Percentiles rank a stretch among this genome's conserved stretches.
Conservation (phyloP, 2,329 filamentous ascomycete genomes). For the Epichloe sylvatica region DNA sequence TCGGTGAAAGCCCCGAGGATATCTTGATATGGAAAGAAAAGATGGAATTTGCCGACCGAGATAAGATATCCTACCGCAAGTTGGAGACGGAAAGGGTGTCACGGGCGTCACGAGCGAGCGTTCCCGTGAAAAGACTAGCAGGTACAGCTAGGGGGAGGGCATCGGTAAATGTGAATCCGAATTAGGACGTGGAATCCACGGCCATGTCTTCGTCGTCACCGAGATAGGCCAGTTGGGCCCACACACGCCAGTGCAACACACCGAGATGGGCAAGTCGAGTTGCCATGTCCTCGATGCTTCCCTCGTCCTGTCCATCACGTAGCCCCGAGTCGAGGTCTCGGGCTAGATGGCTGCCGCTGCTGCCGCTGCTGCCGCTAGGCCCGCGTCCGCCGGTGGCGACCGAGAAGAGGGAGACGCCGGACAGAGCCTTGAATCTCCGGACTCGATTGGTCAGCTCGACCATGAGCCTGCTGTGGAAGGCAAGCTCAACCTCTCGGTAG, state of each 20-base stretch:
- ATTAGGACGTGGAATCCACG: conserved; percentile 12
- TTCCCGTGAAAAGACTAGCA: too few species aligned
- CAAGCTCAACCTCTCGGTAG: conserved; percentile 34
- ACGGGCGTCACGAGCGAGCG: too few species aligned
- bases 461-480: conserved; percentile 35
- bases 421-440: conserved; percentile 37
- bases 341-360: conserved; percentile 21
- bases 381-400: conserved; percentile 39
- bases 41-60: too few species aligned
- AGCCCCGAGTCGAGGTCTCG: conserved; percentile 20
- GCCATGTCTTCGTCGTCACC: conserved; percentile 25
- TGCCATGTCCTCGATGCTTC: conserved; percentile 51
- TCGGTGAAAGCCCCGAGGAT: background rate
- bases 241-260: conserved; percentile 80
- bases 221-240: conserved; percentile 60
- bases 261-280: conserved; percentile 70
- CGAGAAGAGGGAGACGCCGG: conserved; percentile 40
- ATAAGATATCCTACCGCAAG: too few species aligned
- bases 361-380: conserved; percentile 22
- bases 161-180: background rate
- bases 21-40: background rate
- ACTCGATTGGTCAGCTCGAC: conserved; percentile 35
- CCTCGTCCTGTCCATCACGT: conserved; percentile 36
- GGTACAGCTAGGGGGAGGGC: too few species aligned
- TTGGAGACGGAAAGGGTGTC: too few species aligned